Percentiles rank a stretch among this genome's conserved stretches.
Conservation (phyloP, 352 stramenopile species). For the Plasmopara viticola region DNA sequence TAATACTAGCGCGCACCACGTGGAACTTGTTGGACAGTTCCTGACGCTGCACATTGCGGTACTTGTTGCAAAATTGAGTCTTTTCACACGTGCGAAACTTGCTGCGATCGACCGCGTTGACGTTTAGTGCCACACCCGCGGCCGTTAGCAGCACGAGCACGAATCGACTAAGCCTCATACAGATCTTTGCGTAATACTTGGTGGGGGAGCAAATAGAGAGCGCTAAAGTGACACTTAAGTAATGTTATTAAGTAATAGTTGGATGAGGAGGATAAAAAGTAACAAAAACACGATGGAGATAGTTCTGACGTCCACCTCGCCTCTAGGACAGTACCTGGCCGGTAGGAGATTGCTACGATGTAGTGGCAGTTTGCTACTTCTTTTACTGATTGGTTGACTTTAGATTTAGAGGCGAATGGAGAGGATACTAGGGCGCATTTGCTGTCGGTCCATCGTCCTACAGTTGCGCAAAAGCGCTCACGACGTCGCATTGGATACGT, state of each 20-base stretch:
- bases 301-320: conserved; percentile 29
- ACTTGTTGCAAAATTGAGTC: conserved; percentile 94
- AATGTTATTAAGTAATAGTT: neutral
- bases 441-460: conserved; percentile 6
- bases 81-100: conserved; percentile 98
- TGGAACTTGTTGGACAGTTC: conserved; percentile 20
- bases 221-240: neutral
- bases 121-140: conserved; percentile 4
- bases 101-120: conserved; percentile 88
- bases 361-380: neutral
- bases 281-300: conserved; percentile 34
- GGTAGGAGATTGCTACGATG: conserved; percentile 13
- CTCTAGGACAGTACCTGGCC: conserved; percentile 54
- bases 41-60: conserved; percentile 33
- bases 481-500: neutral
- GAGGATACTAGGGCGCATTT: conserved; percentile 10
- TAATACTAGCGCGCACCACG: conserved; percentile 30
- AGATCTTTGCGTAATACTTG: conserved; percentile 13
- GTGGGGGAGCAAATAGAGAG: conserved; percentile 7
- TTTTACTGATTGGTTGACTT: neutral
- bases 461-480: conserved; percentile 5
- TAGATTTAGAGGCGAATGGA: conserved; percentile 12
- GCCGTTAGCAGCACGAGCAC: conserved; percentile 14
- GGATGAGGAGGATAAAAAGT: neutral
- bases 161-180: conserved; percentile 9